phyloP scores from a whole-genome alignment of 1,139 yeast species.

The Pichia terricola region DNA sequence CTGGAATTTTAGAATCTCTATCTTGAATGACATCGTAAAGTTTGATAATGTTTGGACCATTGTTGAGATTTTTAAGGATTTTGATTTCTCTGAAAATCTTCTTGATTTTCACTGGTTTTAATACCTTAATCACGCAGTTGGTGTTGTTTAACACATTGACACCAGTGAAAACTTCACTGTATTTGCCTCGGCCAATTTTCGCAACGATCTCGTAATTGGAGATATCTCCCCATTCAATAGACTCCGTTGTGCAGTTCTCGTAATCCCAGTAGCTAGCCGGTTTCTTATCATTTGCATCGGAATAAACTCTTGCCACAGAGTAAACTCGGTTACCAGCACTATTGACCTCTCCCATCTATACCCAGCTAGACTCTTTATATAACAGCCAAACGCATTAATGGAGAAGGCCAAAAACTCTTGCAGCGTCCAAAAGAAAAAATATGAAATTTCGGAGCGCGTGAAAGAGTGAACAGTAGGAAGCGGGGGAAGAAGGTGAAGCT shows the following conservation, averaged over 20 bases:
- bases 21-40: constrained; percentile 85
- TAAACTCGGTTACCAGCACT: constrained; percentile 26
- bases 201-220: constrained; percentile 80
- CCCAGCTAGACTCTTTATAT: no score
- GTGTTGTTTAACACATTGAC: constrained; percentile 46
- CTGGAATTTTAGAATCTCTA: constrained; percentile 85
- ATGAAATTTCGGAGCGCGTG: no score
- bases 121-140: constrained; percentile 78
- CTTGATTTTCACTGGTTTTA: constrained; percentile 94
- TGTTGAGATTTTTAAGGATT: constrained; percentile 78
- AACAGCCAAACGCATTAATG: no score
- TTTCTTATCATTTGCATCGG: constrained; percentile 70
- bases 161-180: constrained; percentile 91
- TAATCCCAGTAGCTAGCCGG: constrained; percentile 94
- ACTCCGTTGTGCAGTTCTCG: constrained; percentile 34
- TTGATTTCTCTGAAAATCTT: constrained; percentile 93
- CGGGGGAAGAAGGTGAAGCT: no score
- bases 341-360: background rate
- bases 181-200: constrained; percentile 95
- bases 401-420: no score
- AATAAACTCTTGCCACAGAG: constrained; percentile 80
- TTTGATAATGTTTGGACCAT: constrained; percentile 77
- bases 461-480: no score
- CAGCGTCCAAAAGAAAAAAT: no score
- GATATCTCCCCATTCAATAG: constrained; percentile 53